Base-by-base conservation (phyloP, 1,284 basidiomycete genomes). In the Heterobasidion irregulare region DNA sequence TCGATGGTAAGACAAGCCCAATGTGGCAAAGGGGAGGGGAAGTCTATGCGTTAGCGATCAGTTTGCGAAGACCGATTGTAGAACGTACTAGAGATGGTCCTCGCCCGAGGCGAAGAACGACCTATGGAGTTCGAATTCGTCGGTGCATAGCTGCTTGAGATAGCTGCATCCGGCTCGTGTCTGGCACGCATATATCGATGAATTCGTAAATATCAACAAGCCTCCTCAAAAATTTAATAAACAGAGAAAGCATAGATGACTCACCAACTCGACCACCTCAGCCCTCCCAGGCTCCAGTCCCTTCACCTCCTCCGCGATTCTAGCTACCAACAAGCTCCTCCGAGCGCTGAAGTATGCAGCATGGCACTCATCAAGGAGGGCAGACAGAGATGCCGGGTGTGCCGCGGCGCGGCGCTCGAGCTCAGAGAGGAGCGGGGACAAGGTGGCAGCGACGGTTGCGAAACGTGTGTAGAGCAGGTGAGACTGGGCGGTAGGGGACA, bases 391-490 rank as follows among this genome's bases (percentile, higher is more conserved):
- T 19, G 88, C 84, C 1, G 89, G 89, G 65, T 91, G 83, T 0
- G 78, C 71, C 26, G 70, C 63, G 0, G 86, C 86, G 6, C 93
- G 79, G 32, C 87, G 78, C 69, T 96, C 94, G 15, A 98, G 79
- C 65, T 97, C 93, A 36, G 78, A 79, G 1, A 97, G 72, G 2
- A 97, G 75, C 0, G 92, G 90, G 0, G 84, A 76, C 2, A 96
- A 73, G 19, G 86, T 83, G 3, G 75, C 65, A 0, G 92, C 82
- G 0, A 92, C 79, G 8, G 83, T 80, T 43, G 75, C 74, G 68
- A 97, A 97, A 54, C 94, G 87, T 8, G 90, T 89, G 70, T 96
- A 97, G 1, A 97, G 75, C 8, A 97, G 78, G 62, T 94, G 92
- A 64, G 81, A 80, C 62, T 89, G 83, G 0, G 92, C 89, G 1